A percentile compares a stretch with the other conserved stretches of the same genome.
phyloP scores from a whole-genome alignment of 202 grass and related monocot genomes.

The Dendrocalamus latiflorus region DNA sequence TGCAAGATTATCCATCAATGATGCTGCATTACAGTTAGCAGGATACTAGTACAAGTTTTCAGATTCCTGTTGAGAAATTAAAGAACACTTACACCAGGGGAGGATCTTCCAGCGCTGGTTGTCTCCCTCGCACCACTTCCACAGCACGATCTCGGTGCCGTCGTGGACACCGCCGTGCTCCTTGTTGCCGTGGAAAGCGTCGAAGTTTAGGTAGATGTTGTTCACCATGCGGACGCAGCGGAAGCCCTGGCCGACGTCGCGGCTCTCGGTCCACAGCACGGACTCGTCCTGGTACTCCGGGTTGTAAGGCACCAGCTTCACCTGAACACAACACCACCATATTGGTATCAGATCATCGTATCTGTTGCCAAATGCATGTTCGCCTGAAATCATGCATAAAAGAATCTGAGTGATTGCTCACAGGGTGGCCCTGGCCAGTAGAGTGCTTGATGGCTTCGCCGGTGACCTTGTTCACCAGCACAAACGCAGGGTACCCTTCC shows the following conservation, averaged over 20 bases:
- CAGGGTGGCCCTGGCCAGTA: slow-evolving; percentile 58
- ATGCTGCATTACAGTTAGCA: not conserved
- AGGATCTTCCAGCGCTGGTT: slow-evolving; percentile 98
- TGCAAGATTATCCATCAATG: not conserved
- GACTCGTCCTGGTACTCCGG: slow-evolving; percentile 40
- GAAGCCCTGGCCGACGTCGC: slow-evolving; percentile 65
- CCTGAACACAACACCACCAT: not conserved
- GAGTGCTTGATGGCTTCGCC: slow-evolving; percentile 82
- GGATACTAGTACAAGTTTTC: no score
- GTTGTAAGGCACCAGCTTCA: no score
- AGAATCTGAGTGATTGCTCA: slow-evolving; percentile 12
- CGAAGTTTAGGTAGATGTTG: no score
- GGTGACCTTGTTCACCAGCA: slow-evolving; percentile 61
- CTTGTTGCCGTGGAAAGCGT: slow-evolving; percentile 79
- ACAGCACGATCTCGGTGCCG: slow-evolving; percentile 89
- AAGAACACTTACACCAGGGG: slow-evolving; percentile 77
- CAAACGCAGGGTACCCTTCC: slow-evolving; percentile 75
- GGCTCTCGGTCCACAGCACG: slow-evolving; percentile 79
- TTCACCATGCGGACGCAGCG: slow-evolving; percentile 89
- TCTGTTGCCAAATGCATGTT: not conserved
- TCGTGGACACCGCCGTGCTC: slow-evolving; percentile 65
- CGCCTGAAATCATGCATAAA: not conserved
- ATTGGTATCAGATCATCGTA: not conserved
- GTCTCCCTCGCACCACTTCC: slow-evolving; percentile 96
- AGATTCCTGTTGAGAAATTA: no score